Evolutionary conservation across 768 basidiomycete genomes (phyloP).

Genomic region (Boletus reticuloceps): DNA sequence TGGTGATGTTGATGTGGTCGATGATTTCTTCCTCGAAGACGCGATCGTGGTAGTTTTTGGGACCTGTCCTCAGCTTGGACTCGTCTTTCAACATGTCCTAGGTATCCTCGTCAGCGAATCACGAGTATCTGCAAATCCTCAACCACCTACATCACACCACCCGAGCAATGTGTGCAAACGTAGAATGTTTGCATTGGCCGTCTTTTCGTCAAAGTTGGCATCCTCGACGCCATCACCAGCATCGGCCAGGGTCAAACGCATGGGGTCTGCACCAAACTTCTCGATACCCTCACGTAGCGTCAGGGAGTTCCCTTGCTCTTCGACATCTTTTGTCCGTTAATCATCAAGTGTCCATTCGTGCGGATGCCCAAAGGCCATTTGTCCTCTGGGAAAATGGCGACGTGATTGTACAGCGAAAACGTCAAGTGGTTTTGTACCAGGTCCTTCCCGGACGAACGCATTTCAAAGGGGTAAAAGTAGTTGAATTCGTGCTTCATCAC

Average conservation of each 20-base stretch:
- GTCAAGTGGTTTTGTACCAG: slow-evolving; percentile 94
- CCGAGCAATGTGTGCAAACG: slow-evolving; percentile 84
- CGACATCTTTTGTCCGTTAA: slow-evolving; percentile 99
- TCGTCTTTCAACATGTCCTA: slow-evolving; percentile 82
- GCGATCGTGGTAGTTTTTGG: slow-evolving; percentile 76
- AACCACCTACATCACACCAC: slow-evolving; percentile 84
- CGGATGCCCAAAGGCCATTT: slow-evolving; percentile 93
- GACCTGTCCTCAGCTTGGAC: slow-evolving; percentile 69
- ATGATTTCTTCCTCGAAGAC: slow-evolving; percentile 93
- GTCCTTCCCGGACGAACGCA: slow-evolving; percentile 97
- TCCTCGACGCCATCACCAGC: slow-evolving; percentile 97
- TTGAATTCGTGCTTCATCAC: slow-evolving; percentile 85
- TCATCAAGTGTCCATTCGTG: slow-evolving; percentile 92
- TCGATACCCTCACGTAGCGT: slow-evolving; percentile 84
- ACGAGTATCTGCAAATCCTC: neutral
- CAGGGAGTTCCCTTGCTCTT: slow-evolving; percentile 94
- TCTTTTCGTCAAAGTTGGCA: slow-evolving; percentile 98
- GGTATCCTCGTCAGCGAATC: neutral
- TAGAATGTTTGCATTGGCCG: slow-evolving; percentile 94
- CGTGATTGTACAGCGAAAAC: slow-evolving; percentile 92
- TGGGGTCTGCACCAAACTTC: slow-evolving; percentile 98
- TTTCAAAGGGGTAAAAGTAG: slow-evolving; percentile 98
- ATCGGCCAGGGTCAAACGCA: slow-evolving; percentile 88
- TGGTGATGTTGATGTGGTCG: slow-evolving; percentile 77
- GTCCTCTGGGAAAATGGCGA: slow-evolving; percentile 84